These are phyloP conservation scores for Suillus paluster DNA, from an alignment of 768 basidiomycete genomes.

Conservation along the genomic window DNA sequence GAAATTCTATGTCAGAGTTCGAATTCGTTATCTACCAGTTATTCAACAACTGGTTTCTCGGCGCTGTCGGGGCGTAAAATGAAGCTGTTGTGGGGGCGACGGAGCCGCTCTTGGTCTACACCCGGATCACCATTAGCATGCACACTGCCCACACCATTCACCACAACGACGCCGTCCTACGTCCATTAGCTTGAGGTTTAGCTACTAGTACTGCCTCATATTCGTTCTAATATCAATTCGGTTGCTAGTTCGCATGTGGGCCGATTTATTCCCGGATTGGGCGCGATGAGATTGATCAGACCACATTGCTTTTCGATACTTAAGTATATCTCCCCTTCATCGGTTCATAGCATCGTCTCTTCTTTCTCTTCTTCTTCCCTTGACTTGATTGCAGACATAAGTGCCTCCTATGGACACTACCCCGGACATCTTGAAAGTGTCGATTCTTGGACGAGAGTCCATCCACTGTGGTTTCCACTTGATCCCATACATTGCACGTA, in stretches of 20 bases:
- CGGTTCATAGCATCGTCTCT: neutral
- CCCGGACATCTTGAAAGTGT: conserved; percentile 74
- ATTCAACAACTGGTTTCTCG: no score
- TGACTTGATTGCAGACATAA: neutral
- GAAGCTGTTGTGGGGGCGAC: no score
- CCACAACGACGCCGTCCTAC: neutral
- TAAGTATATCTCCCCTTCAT: neutral
- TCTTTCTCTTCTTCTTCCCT: neutral
- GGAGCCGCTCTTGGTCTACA: neutral
- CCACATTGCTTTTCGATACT: neutral
- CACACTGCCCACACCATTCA: neutral
- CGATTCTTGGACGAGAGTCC: conserved; percentile 81
- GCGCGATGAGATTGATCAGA: neutral
- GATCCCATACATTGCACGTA: conserved; percentile 79
- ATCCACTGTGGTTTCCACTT: conserved; percentile 97
- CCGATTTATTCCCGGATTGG: conserved; percentile 3
- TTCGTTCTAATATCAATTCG: neutral
- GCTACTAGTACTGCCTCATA: neutral
- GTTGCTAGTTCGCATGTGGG: neutral
- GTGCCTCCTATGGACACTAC: conserved; percentile 22
- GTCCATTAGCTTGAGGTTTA: neutral
- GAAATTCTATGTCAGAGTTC: neutral
- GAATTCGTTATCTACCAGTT: no score
- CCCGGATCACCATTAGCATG: neutral
- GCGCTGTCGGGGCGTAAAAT: no score